These are phyloP conservation scores for Pholiota molesta DNA, from an alignment of 768 basidiomycete genomes.

Conservation along the genomic window DNA sequence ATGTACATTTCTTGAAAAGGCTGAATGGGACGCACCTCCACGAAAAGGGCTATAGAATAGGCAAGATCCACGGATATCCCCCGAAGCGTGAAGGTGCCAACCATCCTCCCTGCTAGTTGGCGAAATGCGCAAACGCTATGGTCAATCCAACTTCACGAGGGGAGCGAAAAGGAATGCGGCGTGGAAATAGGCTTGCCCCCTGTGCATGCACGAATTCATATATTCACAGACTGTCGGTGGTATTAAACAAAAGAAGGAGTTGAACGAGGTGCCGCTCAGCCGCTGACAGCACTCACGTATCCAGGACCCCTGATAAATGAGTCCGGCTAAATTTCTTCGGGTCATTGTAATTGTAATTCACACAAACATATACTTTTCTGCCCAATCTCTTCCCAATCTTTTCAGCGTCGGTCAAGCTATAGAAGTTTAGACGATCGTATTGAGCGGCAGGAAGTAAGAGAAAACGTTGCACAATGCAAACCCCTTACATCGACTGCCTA, in stretches of 20 bases:
- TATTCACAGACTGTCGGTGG: conserved; percentile 1
- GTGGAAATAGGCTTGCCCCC: conserved; percentile 5
- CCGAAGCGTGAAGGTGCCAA: not conserved
- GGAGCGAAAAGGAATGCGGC: not conserved
- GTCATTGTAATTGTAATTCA: not conserved
- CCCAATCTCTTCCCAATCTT: not conserved
- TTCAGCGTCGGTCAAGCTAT: too few species aligned
- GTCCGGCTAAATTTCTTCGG: not conserved
- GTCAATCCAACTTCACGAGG: conserved; percentile 6
- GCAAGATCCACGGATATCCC: conserved; percentile 5
- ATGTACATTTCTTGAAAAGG: not conserved
- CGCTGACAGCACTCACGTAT: conserved; percentile 8
- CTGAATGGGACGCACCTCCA: conserved; percentile 3
- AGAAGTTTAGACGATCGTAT: too few species aligned
- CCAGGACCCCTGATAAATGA: not conserved
- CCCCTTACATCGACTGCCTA: too few species aligned
- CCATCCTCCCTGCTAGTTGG: conserved; percentile 5
- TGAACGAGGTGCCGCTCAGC: not conserved
- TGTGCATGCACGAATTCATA: conserved; percentile 2
- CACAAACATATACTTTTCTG: not conserved
- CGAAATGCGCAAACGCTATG: not conserved
- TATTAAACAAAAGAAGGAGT: not conserved
- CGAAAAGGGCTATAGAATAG: conserved; percentile 4
- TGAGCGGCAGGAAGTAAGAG: not conserved
- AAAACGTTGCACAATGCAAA: not conserved